These are phyloP conservation scores for Polyporus tsugae DNA, from an alignment of 1,284 basidiomycete genomes.

Conservation along the genomic window DNA sequence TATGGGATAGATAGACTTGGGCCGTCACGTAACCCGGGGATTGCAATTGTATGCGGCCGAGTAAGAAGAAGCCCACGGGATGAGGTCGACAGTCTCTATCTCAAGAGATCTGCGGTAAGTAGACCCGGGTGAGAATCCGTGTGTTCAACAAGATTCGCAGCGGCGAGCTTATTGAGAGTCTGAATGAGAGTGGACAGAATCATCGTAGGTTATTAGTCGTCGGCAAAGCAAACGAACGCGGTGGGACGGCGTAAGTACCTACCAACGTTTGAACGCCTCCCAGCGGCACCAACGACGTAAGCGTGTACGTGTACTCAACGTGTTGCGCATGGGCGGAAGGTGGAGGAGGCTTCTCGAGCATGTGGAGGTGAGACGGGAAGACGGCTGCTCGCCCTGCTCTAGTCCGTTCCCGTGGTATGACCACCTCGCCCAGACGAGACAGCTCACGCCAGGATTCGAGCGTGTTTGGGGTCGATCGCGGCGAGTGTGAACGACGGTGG, in stretches of 20 bases:
- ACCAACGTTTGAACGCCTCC: not conserved
- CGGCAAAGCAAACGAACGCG: not conserved
- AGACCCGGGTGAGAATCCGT: not conserved
- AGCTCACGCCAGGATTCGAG: not conserved
- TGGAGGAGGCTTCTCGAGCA: slow-evolving; percentile 11
- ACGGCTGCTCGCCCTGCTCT: not conserved
- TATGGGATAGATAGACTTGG: not conserved
- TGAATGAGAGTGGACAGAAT: not conserved
- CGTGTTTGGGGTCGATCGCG: not conserved
- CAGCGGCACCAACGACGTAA: not conserved
- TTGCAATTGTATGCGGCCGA: not conserved
- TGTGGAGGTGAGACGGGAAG: slow-evolving; percentile 9
- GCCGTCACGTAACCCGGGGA: not conserved
- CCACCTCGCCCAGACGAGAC: not conserved
- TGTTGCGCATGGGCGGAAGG: slow-evolving; percentile 7
- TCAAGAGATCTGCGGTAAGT: slow-evolving; percentile 11
- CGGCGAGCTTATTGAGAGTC: not conserved
- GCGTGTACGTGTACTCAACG: not conserved
- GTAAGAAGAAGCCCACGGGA: not conserved
- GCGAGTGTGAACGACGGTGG: not conserved
- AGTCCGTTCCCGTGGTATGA: not conserved
- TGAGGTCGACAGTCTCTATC: slow-evolving; percentile 11
- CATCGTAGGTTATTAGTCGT: not conserved
- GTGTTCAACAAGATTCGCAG: not conserved
- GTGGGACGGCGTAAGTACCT: not conserved